These are phyloP conservation scores for Microstegium vimineum DNA, from an alignment of 176 grass and related monocot species.

Conservation along the genomic window DNA sequence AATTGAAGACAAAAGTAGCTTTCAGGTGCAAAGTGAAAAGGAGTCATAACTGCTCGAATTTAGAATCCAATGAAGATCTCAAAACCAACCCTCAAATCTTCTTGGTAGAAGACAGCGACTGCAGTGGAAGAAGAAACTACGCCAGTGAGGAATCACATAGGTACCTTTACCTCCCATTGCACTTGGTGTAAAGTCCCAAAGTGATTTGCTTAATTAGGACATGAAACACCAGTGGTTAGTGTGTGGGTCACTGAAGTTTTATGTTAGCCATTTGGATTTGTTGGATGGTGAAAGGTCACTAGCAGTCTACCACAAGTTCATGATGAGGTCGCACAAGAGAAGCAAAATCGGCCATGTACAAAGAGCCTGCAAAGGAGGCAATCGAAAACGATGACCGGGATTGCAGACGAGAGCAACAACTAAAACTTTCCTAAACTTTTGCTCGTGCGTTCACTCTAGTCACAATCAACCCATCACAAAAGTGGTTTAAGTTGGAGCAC, in stretches of 20 bases:
- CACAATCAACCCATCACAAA: neutral
- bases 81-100: too few species aligned
- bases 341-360: neutral
- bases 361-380: neutral
- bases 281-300: neutral
- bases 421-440: neutral
- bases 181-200: neutral
- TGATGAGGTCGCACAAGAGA: neutral
- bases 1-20: neutral
- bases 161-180: neutral
- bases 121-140: neutral
- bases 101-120: neutral
- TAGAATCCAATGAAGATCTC: neutral
- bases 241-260: neutral
- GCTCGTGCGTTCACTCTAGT: neutral
- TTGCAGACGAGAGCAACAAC: neutral
- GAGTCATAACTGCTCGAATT: neutral
- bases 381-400: neutral
- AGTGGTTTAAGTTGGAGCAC: neutral
- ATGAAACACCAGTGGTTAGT: neutral
- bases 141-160: neutral
- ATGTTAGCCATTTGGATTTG: neutral
- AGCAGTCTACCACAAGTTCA: neutral
- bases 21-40: neutral
- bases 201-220: neutral